Base-by-base conservation (phyloP, 805 yeast species). In the Komagataella pastoris region DNA sequence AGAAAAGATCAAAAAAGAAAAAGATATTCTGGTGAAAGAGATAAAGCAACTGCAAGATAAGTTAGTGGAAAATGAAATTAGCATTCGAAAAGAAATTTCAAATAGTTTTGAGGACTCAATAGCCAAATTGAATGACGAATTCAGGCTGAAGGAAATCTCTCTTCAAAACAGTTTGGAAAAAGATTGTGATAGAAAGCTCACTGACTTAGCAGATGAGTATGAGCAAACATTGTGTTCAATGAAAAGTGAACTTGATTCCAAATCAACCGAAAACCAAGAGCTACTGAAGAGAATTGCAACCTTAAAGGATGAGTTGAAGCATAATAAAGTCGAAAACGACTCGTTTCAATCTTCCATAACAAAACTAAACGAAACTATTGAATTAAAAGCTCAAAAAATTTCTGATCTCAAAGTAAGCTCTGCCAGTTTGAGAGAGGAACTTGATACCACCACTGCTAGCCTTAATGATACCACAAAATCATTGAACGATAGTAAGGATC, bases 171-270 rank as follows among this genome's bases (percentile, higher is more conserved):
- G 54, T 4, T 47, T 67, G 3, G 65, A 72, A 53, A 58, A 62
- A 18, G 71, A 65, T 24, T 68, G 66, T 52, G 72, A 68, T 49
- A 57, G 55, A 3, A 66, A 66, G 49, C 58, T 69, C 6, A 62
- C 66, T n/a, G 70, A 73, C 21, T 62, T 73, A 36, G 67, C 67
- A 3, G 54, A 56, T 1, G 63, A 67, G 44, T 64, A 74, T 49
- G 59, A 61, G 24, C 52, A 57, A 8, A 65, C 68, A 19, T 46
- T 72, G 1, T 60, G 60, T n/a, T 63, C 65, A 3, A 49, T 72
- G 8, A 66, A 64, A 49, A 66, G 63, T 17, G 48, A 51, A n/a
- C 40, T 30, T 30, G 40, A 30, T 10, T 30, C 40, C 12, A 30
- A 30, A 30, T 30, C 50, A 18, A 36, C 24, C 7, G 17, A 48